Percentiles rank a stretch among this genome's conserved stretches.
Evolutionary conservation across 1,139 yeast genomes (phyloP).

Genomic region (Suhomyces maxii): DNA sequence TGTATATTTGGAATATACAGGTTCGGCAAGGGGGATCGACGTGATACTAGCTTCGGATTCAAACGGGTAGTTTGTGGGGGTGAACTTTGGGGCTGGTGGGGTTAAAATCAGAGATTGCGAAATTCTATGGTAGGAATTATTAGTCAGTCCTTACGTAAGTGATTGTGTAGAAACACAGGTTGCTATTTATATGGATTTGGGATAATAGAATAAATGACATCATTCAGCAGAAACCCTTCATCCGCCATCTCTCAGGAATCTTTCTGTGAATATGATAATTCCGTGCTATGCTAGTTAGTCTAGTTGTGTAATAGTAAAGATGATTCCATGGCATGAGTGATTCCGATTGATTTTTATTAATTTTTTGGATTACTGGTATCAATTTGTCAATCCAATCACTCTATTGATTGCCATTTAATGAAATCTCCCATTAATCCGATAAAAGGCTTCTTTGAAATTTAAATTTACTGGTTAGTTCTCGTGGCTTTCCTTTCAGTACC

Average conservation of each 20-base stretch:
- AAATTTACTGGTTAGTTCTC: too few species aligned
- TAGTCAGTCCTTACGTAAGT: background rate
- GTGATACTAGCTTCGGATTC: background rate
- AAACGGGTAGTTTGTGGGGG: background rate
- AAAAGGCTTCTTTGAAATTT: background rate
- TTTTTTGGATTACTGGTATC: too few species aligned
- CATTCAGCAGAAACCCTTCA: background rate
- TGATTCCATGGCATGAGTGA: too few species aligned
- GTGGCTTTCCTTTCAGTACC: background rate
- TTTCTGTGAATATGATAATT: too few species aligned
- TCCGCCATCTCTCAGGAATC: background rate
- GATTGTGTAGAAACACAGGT: background rate
- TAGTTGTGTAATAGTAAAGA: too few species aligned
- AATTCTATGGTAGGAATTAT: too few species aligned
- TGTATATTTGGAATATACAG: background rate
- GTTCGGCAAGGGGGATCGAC: background rate
- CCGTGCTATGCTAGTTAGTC: too few species aligned
- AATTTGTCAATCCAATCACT: too few species aligned
- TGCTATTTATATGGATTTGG: background rate
- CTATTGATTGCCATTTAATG: too few species aligned
- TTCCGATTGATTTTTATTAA: too few species aligned
- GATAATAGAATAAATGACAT: background rate
- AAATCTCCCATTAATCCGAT: too few species aligned
- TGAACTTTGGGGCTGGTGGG: background rate
- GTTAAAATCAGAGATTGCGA: background rate